Percentiles rank a stretch among this genome's conserved stretches.
Conservation (phyloP, 164 flowering plant genomes). For the grape (Vitis vinifera) region ASM3070453v1 NC_081823.1:23430001-23430500, state of each 20-base stretch:
- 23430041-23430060: slow-evolving; percentile 28
- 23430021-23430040: neutral
- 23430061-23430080: slow-evolving; percentile 72
- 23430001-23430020: neutral
- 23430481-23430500: slow-evolving; percentile 40
- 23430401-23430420: no score
- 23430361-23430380: neutral
- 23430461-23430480: slow-evolving; percentile 83
- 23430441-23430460: slow-evolving; percentile 87
- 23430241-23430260: slow-evolving; percentile 94
- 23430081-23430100: slow-evolving; percentile 88
- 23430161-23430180: slow-evolving; percentile 83
- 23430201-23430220: slow-evolving; percentile 70
- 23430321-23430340: slow-evolving; percentile 12
- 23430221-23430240: slow-evolving; percentile 88
- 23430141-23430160: slow-evolving; percentile 98
- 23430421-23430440: neutral
- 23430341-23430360: slow-evolving; percentile 57
- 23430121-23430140: slow-evolving; percentile 94
- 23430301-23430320: slow-evolving; percentile 16
- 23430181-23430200: slow-evolving; percentile 35
- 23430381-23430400: neutral
- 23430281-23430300: slow-evolving; percentile 97
- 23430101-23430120: slow-evolving; percentile 86
- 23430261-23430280: slow-evolving; percentile 98